Base-by-base conservation (phyloP, 2,329 filamentous ascomycete species). In the Blastomyces parvus region DNA sequence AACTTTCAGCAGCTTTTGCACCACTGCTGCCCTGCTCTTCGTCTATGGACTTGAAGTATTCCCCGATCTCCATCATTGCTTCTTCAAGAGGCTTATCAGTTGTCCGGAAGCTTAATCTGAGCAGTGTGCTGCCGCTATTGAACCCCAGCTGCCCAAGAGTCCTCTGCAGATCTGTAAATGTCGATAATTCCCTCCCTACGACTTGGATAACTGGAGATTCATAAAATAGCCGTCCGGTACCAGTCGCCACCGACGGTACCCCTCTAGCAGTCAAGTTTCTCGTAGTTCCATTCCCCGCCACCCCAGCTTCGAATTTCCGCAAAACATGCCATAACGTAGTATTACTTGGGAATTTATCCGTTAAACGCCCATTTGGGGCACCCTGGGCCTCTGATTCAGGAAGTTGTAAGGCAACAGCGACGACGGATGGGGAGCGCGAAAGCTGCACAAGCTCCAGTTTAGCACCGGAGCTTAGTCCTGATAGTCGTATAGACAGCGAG, bases 381-480 rank as follows among this genome's bases (percentile, higher is more conserved):
- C 82, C 80, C 55, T 79, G 80, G 25, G 83, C 85, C 72, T 94
- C 88, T 27, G 86, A 84, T 44, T 87, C 82, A 3, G 91, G 90
- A 36, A 97, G 80, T 72, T 96, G 90, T 14, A 99, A 80, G n/a
- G 90, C 93, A 52, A 99, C 88, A 50, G 88, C 91, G 63, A 99
- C 88, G 58, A 88, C 88, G 1, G 90, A 88, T 0, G 92, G 88
- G 0, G 91, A 94, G 63, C 90, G 89, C 56, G 92, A 94, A 64
- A 88, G 87, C 72, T 90, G 87, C 27, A 97, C 88, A 59, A 99
- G 88, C 73, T 97, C 92, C 64, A 99, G 85, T 73, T 95, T 96
- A 64, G 94, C 93, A 66, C 94, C 94, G 46, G 90, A 84, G 14
- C 84, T 82, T 6, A 99, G 86, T 59, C 91, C 90, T 5, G 91